phyloP scores from a whole-genome alignment of 805 yeast genomes.

The Cyberlindnera nakhonratchasimensis region DNA sequence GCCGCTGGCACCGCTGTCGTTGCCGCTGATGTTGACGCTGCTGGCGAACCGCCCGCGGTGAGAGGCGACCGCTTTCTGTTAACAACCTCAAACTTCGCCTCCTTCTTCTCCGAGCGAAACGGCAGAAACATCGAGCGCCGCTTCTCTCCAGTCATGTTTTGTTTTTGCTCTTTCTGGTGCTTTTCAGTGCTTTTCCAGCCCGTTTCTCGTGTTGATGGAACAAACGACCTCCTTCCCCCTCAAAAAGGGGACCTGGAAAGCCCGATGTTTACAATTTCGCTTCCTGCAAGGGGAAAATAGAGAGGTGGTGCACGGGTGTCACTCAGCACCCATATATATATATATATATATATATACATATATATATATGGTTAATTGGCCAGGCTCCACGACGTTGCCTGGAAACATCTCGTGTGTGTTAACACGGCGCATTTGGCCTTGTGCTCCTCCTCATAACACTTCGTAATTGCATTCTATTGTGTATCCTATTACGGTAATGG shows the following conservation, averaged over 20 bases:
- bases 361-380: too few relatives aligned
- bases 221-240: too few relatives aligned
- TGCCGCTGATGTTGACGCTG: conserved; percentile 1
- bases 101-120: conserved; percentile 20
- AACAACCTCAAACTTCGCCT: conserved; percentile 26
- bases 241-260: too few relatives aligned
- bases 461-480: not conserved
- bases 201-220: not conserved
- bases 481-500: too few relatives aligned
- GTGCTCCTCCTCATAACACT: not conserved
- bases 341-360: too few relatives aligned
- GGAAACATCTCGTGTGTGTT: too few relatives aligned
- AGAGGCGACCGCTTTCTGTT: conserved; percentile 27
- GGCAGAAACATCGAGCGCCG: conserved; percentile 27
- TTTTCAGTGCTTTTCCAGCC: not conserved
- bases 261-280: too few relatives aligned
- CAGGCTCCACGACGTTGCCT: too few relatives aligned
- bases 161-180: not conserved
- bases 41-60: conserved; percentile 15
- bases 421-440: not conserved
- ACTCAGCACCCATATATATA: too few relatives aligned
- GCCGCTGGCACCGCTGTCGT: not conserved
- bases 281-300: too few relatives aligned
- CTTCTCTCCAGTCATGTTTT: conserved; percentile 18
- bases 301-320: too few relatives aligned